Evolutionary conservation across 2,329 filamentous ascomycete genomes (phyloP).

Genomic region (Ophiocordyceps camponoti-floridani): DNA sequence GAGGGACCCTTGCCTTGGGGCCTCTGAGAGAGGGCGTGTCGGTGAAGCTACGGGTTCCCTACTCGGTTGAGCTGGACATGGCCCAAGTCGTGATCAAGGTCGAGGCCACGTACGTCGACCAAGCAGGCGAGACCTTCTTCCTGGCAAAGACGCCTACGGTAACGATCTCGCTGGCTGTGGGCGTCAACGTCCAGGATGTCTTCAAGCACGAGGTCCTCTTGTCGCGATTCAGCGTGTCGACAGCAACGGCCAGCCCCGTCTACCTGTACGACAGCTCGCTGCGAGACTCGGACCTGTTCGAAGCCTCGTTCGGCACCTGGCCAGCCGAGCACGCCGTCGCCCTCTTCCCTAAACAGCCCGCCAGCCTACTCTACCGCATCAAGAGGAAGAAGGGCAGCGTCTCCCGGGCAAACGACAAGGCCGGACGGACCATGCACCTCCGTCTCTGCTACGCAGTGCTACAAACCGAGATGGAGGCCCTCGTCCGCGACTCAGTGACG

Average conservation of each 20-base stretch:
- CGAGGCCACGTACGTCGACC: slow-evolving; percentile 59
- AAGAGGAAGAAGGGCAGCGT: slow-evolving; percentile 27
- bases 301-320: slow-evolving; percentile 39
- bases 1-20: slow-evolving; percentile 33
- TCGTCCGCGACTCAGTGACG: slow-evolving; percentile 25
- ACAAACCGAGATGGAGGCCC: slow-evolving; percentile 49
- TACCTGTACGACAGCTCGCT: slow-evolving; percentile 56
- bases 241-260: slow-evolving; percentile 57
- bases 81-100: slow-evolving; percentile 53
- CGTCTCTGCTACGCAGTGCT: slow-evolving; percentile 60
- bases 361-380: slow-evolving; percentile 67
- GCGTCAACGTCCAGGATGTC: slow-evolving; percentile 91
- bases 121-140: slow-evolving; percentile 29
- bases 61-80: slow-evolving; percentile 64
- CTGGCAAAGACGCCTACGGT: slow-evolving; percentile 37
- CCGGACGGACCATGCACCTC: slow-evolving; percentile 39
- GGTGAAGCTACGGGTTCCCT: slow-evolving; percentile 53
- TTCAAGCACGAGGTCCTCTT: slow-evolving; percentile 74
- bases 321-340: slow-evolving; percentile 31
- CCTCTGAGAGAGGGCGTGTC: slow-evolving; percentile 23
- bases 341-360: slow-evolving; percentile 67
- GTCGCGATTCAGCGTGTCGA: slow-evolving; percentile 81
- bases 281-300: slow-evolving; percentile 49
- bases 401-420: slow-evolving; percentile 12
- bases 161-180: slow-evolving; percentile 61